phyloP scores from a whole-genome alignment of 495 filamentous ascomycete species.

The Aspergillus coremiiformis region DNA sequence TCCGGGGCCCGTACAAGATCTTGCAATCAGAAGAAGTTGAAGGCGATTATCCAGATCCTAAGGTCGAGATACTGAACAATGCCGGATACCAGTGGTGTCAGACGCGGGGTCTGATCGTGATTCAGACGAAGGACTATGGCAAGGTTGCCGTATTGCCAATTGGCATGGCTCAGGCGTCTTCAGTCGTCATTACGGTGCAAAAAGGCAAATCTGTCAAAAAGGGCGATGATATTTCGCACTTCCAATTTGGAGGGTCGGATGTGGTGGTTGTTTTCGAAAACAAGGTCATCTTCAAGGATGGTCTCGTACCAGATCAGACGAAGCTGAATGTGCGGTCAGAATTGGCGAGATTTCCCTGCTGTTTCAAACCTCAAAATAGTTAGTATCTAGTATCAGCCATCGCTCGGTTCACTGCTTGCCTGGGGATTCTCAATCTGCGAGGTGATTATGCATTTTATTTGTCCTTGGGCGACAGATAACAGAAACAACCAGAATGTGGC shows the following conservation, averaged over 20 bases:
- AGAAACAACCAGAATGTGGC: too few species aligned
- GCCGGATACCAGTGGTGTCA: conserved; percentile 34
- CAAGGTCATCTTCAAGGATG: not conserved
- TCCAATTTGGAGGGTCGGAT: conserved; percentile 39
- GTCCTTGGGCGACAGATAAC: too few species aligned
- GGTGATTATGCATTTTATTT: not conserved
- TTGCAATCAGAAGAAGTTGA: too few species aligned
- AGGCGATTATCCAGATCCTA: too few species aligned
- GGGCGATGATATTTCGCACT: conserved; percentile 34
- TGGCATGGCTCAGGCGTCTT: conserved; percentile 36
- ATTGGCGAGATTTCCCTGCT: not conserved
- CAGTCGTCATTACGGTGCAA: conserved; percentile 27
- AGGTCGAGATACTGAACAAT: too few species aligned
- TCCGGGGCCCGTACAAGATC: not conserved
- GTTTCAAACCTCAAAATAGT: not conserved
- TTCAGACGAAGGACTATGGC: conserved; percentile 21
- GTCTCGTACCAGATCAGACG: not conserved
- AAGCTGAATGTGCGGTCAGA: not conserved
- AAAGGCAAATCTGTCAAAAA: conserved; percentile 23
- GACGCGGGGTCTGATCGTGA: conserved; percentile 25
- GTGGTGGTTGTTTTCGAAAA: conserved; percentile 28
- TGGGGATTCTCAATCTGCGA: not conserved
- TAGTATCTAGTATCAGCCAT: not conserved
- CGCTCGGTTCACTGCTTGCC: not conserved
- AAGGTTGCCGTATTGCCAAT: conserved; percentile 34